Evolutionary conservation across 2,329 filamentous ascomycete species (phyloP), one percentile per base, ranked within the genome.

Genomic region (Dothistroma pini): DNA sequence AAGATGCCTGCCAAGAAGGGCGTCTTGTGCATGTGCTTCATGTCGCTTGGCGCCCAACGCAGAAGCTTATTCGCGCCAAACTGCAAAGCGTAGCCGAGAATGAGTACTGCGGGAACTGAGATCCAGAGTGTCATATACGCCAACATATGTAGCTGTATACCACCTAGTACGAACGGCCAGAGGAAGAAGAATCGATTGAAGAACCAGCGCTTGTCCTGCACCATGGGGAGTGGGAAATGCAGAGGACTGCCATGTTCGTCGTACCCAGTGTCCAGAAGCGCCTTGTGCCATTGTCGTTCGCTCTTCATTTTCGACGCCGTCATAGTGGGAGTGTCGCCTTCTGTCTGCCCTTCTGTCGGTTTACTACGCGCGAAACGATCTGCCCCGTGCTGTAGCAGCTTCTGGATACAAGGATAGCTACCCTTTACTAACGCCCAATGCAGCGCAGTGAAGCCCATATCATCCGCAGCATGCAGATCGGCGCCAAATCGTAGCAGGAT

Each of bases 401-500:
- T 97, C 73, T 96, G 87, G 65, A 99, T 89, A 74, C 93, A 97
- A 11, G 87, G 87, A 63, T 90, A 85, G 54, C 89, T 95, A 12
- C 96, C 95, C 77, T 96, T 96, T 38, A 99, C 95, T 52, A 99
- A 80, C 0, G 92, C 93, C 95, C 95, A 99, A 74, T 99, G 95
- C 67, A 99, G 79, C 4, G 95, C 92, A 0, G 93, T 96, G 75
- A 97, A 95, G 31, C 93, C 93, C 68, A 93, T 89, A 73, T 97
- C 92, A 71, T 99, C 95, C 32, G 84, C 86, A 35, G 91, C 89
- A 75, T 96, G 91, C 9, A 97, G 91, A 73, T 92, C 95, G 41
- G 95, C 95, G 57, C 95, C 96, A 92, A 95, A 99, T 68, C 92
- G 87, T 61, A 99, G 79, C 67, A 96, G 93, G 49, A 97, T 76